phyloP scores from a whole-genome alignment of 23 red algal genomes.

The Gracilaria caudata region DNA sequence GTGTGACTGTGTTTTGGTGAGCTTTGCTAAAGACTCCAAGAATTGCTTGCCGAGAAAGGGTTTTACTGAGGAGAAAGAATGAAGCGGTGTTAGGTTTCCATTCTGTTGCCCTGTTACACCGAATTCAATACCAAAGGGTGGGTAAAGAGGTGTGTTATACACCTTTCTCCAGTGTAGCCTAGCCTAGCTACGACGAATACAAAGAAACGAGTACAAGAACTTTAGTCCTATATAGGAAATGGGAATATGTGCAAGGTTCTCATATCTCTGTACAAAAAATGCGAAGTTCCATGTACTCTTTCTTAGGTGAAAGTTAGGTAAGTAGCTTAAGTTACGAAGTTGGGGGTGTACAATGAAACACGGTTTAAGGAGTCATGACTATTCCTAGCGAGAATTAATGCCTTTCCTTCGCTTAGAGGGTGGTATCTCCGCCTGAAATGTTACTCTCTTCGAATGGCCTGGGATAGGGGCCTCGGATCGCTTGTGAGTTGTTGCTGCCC shows the following conservation, averaged over 20 bases:
- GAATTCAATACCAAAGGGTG: too few relatives aligned
- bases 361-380: not conserved
- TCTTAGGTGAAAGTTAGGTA: not conserved
- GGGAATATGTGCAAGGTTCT: not conserved
- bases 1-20: too few relatives aligned
- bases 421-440: not conserved
- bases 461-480: not conserved
- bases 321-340: not conserved
- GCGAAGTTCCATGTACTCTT: not conserved
- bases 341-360: not conserved
- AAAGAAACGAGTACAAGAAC: not conserved
- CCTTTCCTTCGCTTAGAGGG: slow-evolving; percentile 9
- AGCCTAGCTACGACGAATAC: not conserved
- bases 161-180: too few relatives aligned
- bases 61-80: too few relatives aligned
- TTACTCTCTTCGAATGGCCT: not conserved
- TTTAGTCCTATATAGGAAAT: not conserved
- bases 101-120: too few relatives aligned
- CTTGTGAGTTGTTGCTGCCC: not conserved
- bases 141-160: too few relatives aligned
- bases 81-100: too few relatives aligned
- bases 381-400: not conserved
- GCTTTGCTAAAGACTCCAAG: too few relatives aligned
- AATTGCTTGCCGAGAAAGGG: too few relatives aligned
- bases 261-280: not conserved